Conservation (phyloP, 805 yeast genomes). For the Candida stauntonica region DNA sequence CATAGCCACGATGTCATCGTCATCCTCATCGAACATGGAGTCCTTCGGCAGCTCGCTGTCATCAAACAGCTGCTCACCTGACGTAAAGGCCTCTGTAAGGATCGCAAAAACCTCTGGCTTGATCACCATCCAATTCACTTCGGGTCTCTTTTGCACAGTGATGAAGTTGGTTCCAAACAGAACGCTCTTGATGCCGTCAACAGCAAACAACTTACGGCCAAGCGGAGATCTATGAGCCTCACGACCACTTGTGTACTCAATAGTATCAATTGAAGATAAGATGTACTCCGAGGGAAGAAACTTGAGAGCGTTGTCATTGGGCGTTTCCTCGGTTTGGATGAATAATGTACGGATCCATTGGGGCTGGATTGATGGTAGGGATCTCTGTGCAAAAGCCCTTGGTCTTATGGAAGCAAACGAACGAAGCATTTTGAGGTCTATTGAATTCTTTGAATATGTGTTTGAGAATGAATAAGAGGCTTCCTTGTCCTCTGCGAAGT, state of each 20-base stretch:
- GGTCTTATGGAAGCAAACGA: conserved; percentile 2
- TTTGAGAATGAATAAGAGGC: too few relatives aligned
- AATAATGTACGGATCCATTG: conserved; percentile 34
- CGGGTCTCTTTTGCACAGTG: conserved; percentile 62
- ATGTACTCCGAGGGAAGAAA: conserved; percentile 72
- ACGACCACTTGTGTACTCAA: conserved; percentile 69
- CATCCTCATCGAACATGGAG: conserved; percentile 49
- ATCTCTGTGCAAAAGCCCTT: conserved; percentile 3
- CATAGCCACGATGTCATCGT: conserved; percentile 62
- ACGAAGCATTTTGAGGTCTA: not conserved
- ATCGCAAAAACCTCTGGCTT: conserved; percentile 59
- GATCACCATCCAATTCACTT: conserved; percentile 50
- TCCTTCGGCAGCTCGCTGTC: conserved; percentile 29
- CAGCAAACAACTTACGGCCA: conserved; percentile 66
- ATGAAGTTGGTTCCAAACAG: conserved; percentile 83
- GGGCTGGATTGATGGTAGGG: not conserved
- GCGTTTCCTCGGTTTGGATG: conserved; percentile 82
- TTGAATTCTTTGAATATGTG: not conserved
- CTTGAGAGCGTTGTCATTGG: conserved; percentile 82
- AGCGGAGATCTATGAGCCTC: conserved; percentile 75
- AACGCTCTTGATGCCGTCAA: conserved; percentile 73
- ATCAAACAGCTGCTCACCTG: conserved; percentile 50
- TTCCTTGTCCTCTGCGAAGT: too few relatives aligned
- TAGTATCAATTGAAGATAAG: conserved; percentile 60
- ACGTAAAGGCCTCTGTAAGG: conserved; percentile 28